These are phyloP conservation scores for Amanita muscaria DNA, from an alignment of 768 basidiomycete genomes.

Conservation along the genomic window DNA sequence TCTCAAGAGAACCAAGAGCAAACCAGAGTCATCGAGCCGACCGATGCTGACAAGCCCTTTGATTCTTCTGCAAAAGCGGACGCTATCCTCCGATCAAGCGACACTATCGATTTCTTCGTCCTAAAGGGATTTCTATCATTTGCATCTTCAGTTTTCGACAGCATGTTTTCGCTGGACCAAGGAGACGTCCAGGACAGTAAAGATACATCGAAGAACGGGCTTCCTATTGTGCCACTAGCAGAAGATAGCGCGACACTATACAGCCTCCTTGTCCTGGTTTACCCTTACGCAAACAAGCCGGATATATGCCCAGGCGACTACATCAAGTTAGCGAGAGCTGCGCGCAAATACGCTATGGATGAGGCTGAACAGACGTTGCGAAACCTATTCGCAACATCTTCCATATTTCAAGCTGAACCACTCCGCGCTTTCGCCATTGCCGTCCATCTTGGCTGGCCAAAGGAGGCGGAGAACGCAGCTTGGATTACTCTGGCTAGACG, in stretches of 20 bases:
- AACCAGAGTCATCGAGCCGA: background rate
- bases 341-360: slow-evolving; percentile 24
- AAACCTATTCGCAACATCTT: slow-evolving; percentile 19
- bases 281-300: background rate
- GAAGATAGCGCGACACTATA: slow-evolving; percentile 11
- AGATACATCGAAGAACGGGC: slow-evolving; percentile 8
- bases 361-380: slow-evolving; percentile 19
- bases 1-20: too few species aligned
- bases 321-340: slow-evolving; percentile 19
- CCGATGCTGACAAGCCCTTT: background rate
- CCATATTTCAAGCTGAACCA: background rate
- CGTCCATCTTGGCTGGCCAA: background rate
- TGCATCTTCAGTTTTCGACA: slow-evolving; percentile 23
- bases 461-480: background rate
- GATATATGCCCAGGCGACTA: slow-evolving; percentile 7
- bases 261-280: slow-evolving; percentile 10
- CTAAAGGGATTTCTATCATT: slow-evolving; percentile 19
- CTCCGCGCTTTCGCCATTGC: slow-evolving; percentile 4
- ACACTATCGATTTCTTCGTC: slow-evolving; percentile 24
- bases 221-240: slow-evolving; percentile 7
- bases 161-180: slow-evolving; percentile 23
- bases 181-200: background rate
- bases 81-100: slow-evolving; percentile 19
- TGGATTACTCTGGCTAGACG: background rate
- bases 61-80: slow-evolving; percentile 10